Base-by-base conservation (phyloP, 2,329 filamentous ascomycete genomes). In the Penicillium sp. region DNA sequence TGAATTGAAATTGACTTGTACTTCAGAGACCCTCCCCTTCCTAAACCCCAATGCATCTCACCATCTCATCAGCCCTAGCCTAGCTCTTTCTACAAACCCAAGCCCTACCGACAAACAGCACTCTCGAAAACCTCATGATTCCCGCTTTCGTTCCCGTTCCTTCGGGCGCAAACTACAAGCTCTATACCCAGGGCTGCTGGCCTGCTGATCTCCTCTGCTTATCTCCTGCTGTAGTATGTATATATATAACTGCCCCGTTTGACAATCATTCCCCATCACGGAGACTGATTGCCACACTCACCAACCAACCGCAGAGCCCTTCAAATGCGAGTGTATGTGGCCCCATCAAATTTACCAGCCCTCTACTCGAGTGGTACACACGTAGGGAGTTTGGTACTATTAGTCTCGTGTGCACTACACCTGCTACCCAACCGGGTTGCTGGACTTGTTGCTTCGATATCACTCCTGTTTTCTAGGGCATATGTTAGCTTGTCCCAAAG, bases 341-440 rank as follows among this genome's bases (percentile, higher is more conserved):
- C 5, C 13, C 46, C 8, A 7, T 55, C 9, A 34, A 4, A 25
- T 40, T 45, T 34, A 44, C 23, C 3, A 51, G 53, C 7, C 53
- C 53, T 19, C 46, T 55, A 19, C 40, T 51, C 7, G 47, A 55
- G 39, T 55, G 46, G 47, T 55, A 55, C 34, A 51, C 47, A 15
- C 33, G 39, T 39, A 52, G 53, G 21, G 53, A 40, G 11, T 52
- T 56, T 40, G 48, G 34, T 33, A 9, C 13, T 10, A 46, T 56
- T 19, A 40, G 3, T 11, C 15, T 40, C 5, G 41, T 16, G 15
- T 55, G 53, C 48, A 50, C 7, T 29, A 8, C 27, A 10, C 33
- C 33, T 44, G 15, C 16, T 34, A 8, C 9, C 3, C 40, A 45
- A 1, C 47, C 41, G 4, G 16, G 21, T 50, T 56, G 48, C 36